Evolutionary conservation across 176 grass and related monocot genomes (phyloP).

Genomic region (Neostapfia colusana): DNA sequence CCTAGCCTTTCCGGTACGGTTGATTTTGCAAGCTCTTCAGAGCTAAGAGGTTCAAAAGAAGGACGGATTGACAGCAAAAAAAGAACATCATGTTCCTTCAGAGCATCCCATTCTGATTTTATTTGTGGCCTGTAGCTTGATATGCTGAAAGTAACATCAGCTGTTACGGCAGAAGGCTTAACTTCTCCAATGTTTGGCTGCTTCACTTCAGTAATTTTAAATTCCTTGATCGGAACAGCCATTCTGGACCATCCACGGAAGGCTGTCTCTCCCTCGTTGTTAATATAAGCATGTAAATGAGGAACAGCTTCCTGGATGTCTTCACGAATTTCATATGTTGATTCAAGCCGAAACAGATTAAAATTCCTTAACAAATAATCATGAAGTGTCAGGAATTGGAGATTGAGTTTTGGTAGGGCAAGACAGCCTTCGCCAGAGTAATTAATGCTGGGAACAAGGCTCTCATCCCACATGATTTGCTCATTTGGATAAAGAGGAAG

Average conservation of each 20-base stretch:
- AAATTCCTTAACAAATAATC: constrained; percentile 98
- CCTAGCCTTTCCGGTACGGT: constrained; percentile 91
- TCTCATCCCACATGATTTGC: constrained; percentile 99
- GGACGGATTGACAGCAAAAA: constrained; percentile 91
- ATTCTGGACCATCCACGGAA: constrained; percentile 99
- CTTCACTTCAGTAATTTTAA: constrained; percentile 86
- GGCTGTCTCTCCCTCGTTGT: constrained; percentile 90
- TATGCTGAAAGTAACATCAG: constrained; percentile 81
- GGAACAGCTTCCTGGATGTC: constrained; percentile 96
- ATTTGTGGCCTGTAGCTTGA: constrained; percentile 81
- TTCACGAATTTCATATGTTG: constrained; percentile 99
- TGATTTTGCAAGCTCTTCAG: constrained; percentile 84
- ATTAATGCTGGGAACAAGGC: constrained; percentile 98
- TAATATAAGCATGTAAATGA: constrained; percentile 92
- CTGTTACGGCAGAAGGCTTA: constrained; percentile 84
- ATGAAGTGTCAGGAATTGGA: constrained; percentile 96
- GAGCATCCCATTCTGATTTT: constrained; percentile 88
- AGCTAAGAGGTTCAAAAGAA: constrained; percentile 93
- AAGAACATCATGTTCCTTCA: constrained; percentile 97
- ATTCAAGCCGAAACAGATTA: constrained; percentile 97
- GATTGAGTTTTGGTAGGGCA: constrained; percentile 95
- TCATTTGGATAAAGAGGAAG: constrained; percentile 97
- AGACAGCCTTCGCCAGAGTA: constrained; percentile 99
- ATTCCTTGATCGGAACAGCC: constrained; percentile 89
- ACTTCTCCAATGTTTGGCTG: constrained; percentile 97